Evolutionary conservation across 2,329 filamentous ascomycete genomes (phyloP), one percentile per base, ranked within the genome.

Genomic region (Hypoxylon sp.): DNA sequence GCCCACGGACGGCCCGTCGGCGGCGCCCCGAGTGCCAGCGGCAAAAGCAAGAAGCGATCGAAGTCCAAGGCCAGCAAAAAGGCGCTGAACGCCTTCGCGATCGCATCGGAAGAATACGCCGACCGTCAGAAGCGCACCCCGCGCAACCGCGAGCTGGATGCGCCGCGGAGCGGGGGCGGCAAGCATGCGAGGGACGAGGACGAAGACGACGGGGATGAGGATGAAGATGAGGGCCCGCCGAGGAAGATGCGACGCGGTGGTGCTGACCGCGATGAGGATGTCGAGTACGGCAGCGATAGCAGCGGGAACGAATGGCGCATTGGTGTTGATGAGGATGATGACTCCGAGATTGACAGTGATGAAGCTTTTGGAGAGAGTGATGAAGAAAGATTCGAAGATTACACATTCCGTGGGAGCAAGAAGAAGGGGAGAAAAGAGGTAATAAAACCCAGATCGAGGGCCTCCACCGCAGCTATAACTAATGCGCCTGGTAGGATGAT

Each of bases 321-420:
- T 56, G 94, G 95, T 27, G 84, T 88, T 5, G 84, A 83, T 22
- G 86, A 86, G 33, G 88, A 90, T 40, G 85, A 90, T 20, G 88
- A 90, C 73, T 90, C 88, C 4, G 88, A 90, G 66, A 87, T 90
- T 59, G 89, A 90, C 72, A 89, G 87, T 73, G 88, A 90, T 77
- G 93, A 97, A 75, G 95, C 95, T 1, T 94, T 97, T 84, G 93
- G 94, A 2, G 91, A 93, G 72, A 96, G 93, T 75, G 95, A 97
- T 76, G 91, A 96, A 76, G 95, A 97, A 77, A 88, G 86, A 70
- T 97, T 97, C 72, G 89, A 94, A 71, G 92, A 90, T 10, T 97
- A 91, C 75, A 76, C 84, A 0, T 89, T 90, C 67, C 75, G 85
- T 1, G 86, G 85, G 10, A 85, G 82, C 74, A 82, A 80, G 70